Percentiles rank a stretch among this genome's conserved stretches.
Conservation (phyloP, 495 filamentous ascomycete genomes). For the Penicillium egyptiacum region DNA sequence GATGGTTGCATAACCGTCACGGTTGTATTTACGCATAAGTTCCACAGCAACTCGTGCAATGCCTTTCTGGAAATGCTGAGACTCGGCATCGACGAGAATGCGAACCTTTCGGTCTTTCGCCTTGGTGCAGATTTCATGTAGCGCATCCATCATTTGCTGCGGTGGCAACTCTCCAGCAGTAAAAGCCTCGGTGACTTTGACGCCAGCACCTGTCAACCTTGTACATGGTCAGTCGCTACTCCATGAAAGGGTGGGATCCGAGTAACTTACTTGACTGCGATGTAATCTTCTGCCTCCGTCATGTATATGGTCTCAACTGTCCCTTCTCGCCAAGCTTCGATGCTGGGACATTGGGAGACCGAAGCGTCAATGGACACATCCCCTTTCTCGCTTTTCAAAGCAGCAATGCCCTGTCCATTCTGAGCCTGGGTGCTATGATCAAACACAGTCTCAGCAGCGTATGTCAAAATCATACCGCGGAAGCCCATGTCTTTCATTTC, state of each 20-base stretch:
- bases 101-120: constrained; percentile 58
- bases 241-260: neutral
- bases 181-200: constrained; percentile 33
- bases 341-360: constrained; percentile 46
- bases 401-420: constrained; percentile 28
- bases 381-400: constrained; percentile 19
- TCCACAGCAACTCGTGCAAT: constrained; percentile 74
- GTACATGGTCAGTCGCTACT: constrained; percentile 4
- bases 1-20: constrained; percentile 55
- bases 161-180: constrained; percentile 31
- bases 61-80: constrained; percentile 69
- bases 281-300: constrained; percentile 67
- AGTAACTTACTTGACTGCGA: constrained; percentile 68
- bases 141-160: constrained; percentile 37
- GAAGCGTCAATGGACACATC: constrained; percentile 7
- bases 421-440: constrained; percentile 33
- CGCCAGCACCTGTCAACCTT: constrained; percentile 37
- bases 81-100: constrained; percentile 84
- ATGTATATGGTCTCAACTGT: constrained; percentile 71
- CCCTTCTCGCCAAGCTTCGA: constrained; percentile 67
- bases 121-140: constrained; percentile 38
- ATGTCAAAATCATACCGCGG: constrained; percentile 48
- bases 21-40: constrained; percentile 75
- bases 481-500: constrained; percentile 44
- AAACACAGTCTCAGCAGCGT: constrained; percentile 48